Percentiles rank a stretch among this genome's conserved stretches.
Conservation (phyloP, 352 stramenopile genomes). For the Pythium scleroteichum region DNA sequence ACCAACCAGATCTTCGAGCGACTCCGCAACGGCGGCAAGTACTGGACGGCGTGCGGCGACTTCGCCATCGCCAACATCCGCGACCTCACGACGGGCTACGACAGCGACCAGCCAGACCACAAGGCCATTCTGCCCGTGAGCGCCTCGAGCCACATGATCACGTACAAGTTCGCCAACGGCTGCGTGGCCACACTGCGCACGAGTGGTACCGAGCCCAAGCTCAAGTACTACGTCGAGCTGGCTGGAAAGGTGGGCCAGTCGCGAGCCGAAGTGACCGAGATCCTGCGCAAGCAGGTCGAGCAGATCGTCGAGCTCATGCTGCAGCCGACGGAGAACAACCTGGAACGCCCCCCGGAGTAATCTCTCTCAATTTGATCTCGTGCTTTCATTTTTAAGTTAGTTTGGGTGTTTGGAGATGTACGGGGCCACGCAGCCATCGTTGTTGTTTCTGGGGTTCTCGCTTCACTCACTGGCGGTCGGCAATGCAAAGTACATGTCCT, state of each 20-base stretch:
- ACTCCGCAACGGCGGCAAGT: slow-evolving; percentile 90
- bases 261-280: slow-evolving; percentile 54
- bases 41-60: slow-evolving; percentile 82
- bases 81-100: slow-evolving; percentile 89
- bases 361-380: no score
- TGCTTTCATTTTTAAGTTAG: slow-evolving; percentile 29
- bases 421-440: background rate
- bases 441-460: background rate
- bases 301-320: slow-evolving; percentile 84
- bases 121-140: slow-evolving; percentile 91
- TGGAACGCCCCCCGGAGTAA: slow-evolving; percentile 54
- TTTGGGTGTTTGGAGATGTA: slow-evolving; percentile 2
- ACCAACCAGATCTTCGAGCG: slow-evolving; percentile 90
- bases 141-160: slow-evolving; percentile 96
- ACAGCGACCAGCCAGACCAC: slow-evolving; percentile 87
- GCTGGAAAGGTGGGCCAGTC: slow-evolving; percentile 65
- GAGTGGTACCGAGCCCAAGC: slow-evolving; percentile 98
- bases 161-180: slow-evolving; percentile 95
- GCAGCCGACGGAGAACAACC: slow-evolving; percentile 74
- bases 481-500: slow-evolving; percentile 77
- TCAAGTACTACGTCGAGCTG: slow-evolving; percentile 99
- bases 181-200: slow-evolving; percentile 96
- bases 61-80: slow-evolving; percentile 81
- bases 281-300: slow-evolving; percentile 64
- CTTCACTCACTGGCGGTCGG: slow-evolving; percentile 34